phyloP scores from a whole-genome alignment of 805 yeast species.

The Ogataea philodendri region DNA sequence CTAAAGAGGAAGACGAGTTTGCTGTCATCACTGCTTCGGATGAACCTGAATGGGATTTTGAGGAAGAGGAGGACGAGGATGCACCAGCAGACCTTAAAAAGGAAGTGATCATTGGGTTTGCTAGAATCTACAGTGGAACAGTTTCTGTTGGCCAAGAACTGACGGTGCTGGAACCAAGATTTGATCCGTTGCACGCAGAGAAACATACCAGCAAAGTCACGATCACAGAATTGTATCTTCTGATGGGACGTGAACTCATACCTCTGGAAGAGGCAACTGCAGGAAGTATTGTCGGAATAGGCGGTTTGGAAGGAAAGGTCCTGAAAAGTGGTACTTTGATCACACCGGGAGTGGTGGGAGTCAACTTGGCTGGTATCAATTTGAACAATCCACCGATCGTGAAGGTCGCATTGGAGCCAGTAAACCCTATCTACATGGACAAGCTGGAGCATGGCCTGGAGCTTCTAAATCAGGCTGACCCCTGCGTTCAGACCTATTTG shows the following conservation, averaged over 20 bases:
- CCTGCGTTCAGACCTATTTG: slow-evolving; percentile 83
- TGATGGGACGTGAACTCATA: slow-evolving; percentile 91
- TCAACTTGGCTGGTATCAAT: slow-evolving; percentile 75
- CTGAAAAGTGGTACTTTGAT: slow-evolving; percentile 85
- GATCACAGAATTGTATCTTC: slow-evolving; percentile 67
- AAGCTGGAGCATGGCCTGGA: slow-evolving; percentile 75
- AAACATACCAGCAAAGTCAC: slow-evolving; percentile 57
- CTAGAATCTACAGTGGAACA: slow-evolving; percentile 86
- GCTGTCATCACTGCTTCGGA: slow-evolving; percentile 16
- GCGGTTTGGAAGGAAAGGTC: slow-evolving; percentile 80
- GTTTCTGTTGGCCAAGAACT: slow-evolving; percentile 71
- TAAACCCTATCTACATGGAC: slow-evolving; percentile 75
- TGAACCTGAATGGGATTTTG: slow-evolving; percentile 41
- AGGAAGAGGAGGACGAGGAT: slow-evolving; percentile 47
- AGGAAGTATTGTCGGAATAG: slow-evolving; percentile 92
- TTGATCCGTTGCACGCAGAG: slow-evolving; percentile 60
- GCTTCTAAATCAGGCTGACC: slow-evolving; percentile 83
- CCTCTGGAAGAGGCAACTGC: slow-evolving; percentile 82
- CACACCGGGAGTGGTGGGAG: slow-evolving; percentile 55
- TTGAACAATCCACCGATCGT: slow-evolving; percentile 85
- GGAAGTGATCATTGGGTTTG: slow-evolving; percentile 82
- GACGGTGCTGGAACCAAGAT: slow-evolving; percentile 82
- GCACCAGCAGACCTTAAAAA: slow-evolving; percentile 39
- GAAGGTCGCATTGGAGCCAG: slow-evolving; percentile 94
- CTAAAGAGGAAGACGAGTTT: slow-evolving; percentile 17